Percentiles rank a stretch among this genome's conserved stretches.
Evolutionary conservation across 2,329 filamentous ascomycete genomes (phyloP).

Genomic region (Phoma sp.): DNA sequence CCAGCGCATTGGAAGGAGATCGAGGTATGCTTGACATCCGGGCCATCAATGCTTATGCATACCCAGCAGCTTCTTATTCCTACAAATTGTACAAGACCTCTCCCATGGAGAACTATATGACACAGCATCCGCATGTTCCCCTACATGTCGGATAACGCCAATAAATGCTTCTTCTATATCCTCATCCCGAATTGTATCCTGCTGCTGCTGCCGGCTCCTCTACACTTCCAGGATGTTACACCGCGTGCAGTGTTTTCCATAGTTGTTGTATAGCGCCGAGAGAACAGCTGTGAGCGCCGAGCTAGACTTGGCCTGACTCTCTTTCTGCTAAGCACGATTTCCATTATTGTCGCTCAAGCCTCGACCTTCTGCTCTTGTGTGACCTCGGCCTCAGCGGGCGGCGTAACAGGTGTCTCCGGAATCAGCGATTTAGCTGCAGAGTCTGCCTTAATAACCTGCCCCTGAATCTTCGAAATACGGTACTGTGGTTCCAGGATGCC

Average conservation of each 20-base stretch:
- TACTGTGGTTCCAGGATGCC: conserved; percentile 48
- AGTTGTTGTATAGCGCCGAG: no score
- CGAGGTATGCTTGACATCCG: neutral
- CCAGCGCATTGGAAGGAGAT: neutral
- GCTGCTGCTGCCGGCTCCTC: neutral
- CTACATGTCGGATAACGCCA: conserved; percentile 1
- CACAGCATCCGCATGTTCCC: conserved; percentile 2
- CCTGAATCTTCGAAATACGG: conserved; percentile 40
- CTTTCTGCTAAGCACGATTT: neutral
- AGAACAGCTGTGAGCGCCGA: no score
- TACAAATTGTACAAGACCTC: conserved; percentile 7
- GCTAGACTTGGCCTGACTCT: neutral
- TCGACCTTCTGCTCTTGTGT: conserved; percentile 16
- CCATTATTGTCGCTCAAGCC: neutral
- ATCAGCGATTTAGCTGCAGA: conserved; percentile 38
- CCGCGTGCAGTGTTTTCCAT: no score
- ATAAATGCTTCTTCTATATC: neutral
- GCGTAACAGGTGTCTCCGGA: conserved; percentile 16
- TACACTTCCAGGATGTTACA: neutral
- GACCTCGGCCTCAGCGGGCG: conserved; percentile 10
- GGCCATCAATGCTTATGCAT: neutral
- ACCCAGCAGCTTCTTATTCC: neutral
- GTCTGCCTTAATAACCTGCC: conserved; percentile 40
- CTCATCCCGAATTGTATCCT: no score
- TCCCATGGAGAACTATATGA: neutral